Evolutionary conservation across 1,284 basidiomycete genomes (phyloP), one percentile per base, ranked within the genome.

Genomic region (Fomitopsis betulina): DNA sequence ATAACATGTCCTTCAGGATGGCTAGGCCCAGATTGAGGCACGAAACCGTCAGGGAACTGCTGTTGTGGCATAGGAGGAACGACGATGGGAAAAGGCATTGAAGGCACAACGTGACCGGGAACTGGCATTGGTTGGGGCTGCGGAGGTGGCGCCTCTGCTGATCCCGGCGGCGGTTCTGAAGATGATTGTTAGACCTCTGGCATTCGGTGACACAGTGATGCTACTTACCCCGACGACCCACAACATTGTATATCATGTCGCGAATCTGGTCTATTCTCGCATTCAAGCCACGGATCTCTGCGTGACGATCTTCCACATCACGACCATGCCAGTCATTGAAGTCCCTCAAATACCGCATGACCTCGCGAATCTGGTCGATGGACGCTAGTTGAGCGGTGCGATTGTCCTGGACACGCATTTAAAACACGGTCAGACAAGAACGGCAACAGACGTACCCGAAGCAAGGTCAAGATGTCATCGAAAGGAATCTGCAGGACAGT

Each of bases 311-410:
- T 53, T 79, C 76, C 0, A 90, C 89, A 67, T 92, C 89, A 30
- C 83, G 79, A 58, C 79, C 84, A 15, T 91, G 73, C 90, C 89
- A 92, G 51, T 82, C 79, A 62, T 92, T 91, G 37, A 92, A 73
- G 3, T 76, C 78, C 53, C 79, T 66, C 81, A 92, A 84, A 65
- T 92, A 91, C 43, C 85, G 75, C 81, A 91, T 88, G 45, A 92
- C 75, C 66, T 90, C 88, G 25, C 85, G 79, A 62, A 90, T 87
- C 63, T 92, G 89, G 53, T 89, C 85, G 9, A 89, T 80, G 19
- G 87, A 86, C 0, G 88, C 88, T 17, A 82, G 73, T 68, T 89
- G 87, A 2, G 87, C 87, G 3, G 82, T 72, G 2, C 85, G 85
- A 67, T 87, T 89, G 75, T 90, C 86, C 89, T 91, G 62, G n/a